Percentiles rank a stretch among this genome's conserved stretches.
Evolutionary conservation across 345 rosid genomes (phyloP).

Genomic region (Orychophragmus violaceus): DNA sequence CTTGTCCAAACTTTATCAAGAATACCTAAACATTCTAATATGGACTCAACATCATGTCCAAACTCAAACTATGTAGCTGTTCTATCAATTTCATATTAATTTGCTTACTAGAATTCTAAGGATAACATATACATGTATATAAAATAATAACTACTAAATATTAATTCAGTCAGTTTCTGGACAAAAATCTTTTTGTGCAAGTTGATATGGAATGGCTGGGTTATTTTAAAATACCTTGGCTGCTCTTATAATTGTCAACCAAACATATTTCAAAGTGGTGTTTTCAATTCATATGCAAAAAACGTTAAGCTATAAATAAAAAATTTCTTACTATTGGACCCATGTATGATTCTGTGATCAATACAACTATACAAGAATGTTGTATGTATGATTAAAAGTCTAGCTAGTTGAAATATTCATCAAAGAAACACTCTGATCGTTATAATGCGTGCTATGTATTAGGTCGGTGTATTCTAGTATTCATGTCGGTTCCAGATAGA

Average conservation of each 20-base stretch:
- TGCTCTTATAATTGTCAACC: not conserved
- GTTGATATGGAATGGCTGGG: not conserved
- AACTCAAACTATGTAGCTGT: not conserved
- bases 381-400: constrained; percentile 1
- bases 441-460: not conserved
- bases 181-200: not conserved
- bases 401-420: not conserved
- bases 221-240: not conserved
- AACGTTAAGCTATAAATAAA: not conserved
- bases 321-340: not conserved
- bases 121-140: not conserved
- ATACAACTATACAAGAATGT: not conserved
- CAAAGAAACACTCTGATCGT: not conserved
- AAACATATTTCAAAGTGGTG: not conserved
- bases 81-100: not conserved
- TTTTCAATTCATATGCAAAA: not conserved
- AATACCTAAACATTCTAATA: not conserved
- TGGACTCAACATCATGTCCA: not conserved
- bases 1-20: not conserved
- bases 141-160: not conserved
- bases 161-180: not conserved
- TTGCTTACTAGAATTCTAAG: not conserved
- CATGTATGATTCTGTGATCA: not conserved
- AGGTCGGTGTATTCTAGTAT: too few species aligned
- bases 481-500: too few species aligned